Evolutionary conservation across 1,139 yeast species (phyloP).

Genomic region (Suhomyces bribrorum): DNA sequence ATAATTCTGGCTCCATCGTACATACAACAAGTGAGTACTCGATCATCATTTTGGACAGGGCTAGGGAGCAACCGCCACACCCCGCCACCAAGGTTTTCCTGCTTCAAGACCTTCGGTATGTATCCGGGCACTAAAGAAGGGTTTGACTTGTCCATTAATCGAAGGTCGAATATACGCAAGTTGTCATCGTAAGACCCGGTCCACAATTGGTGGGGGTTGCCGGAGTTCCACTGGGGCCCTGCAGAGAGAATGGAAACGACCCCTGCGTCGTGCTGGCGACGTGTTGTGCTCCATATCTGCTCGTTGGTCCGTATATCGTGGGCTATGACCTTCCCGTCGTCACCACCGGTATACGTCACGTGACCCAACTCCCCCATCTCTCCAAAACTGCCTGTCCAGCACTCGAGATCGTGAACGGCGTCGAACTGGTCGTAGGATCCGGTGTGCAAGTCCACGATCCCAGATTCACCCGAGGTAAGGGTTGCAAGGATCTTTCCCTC

Average conservation of each 20-base stretch:
- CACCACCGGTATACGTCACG: conserved; percentile 87
- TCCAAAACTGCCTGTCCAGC: conserved; percentile 88
- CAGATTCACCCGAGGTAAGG: conserved; percentile 57
- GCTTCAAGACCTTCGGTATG: conserved; percentile 46
- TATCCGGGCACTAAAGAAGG: conserved; percentile 47
- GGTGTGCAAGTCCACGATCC: conserved; percentile 31
- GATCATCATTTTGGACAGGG: conserved; percentile 40
- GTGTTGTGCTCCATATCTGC: conserved; percentile 55
- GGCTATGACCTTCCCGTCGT: conserved; percentile 74
- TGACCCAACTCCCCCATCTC: conserved; percentile 51
- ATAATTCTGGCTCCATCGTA: conserved; percentile 87
- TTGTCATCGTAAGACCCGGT: conserved; percentile 93
- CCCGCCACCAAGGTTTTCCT: conserved; percentile 78
- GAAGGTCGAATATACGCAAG: conserved; percentile 66
- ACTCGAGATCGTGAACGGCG: conserved; percentile 65
- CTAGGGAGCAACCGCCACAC: conserved; percentile 88
- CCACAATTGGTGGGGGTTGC: conserved; percentile 59
- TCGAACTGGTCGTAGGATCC: conserved; percentile 19
- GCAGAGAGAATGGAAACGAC: conserved; percentile 73
- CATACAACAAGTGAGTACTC: conserved; percentile 85
- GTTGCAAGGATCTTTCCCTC: conserved; percentile 46
- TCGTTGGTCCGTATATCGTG: conserved; percentile 61
- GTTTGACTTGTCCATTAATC: conserved; percentile 47
- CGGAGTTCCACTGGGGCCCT: conserved; percentile 40
- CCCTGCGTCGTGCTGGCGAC: conserved; percentile 78